These are phyloP conservation scores for Manihot esculenta DNA, from an alignment of 441 rosid species.

Conservation along the genomic window DNA sequence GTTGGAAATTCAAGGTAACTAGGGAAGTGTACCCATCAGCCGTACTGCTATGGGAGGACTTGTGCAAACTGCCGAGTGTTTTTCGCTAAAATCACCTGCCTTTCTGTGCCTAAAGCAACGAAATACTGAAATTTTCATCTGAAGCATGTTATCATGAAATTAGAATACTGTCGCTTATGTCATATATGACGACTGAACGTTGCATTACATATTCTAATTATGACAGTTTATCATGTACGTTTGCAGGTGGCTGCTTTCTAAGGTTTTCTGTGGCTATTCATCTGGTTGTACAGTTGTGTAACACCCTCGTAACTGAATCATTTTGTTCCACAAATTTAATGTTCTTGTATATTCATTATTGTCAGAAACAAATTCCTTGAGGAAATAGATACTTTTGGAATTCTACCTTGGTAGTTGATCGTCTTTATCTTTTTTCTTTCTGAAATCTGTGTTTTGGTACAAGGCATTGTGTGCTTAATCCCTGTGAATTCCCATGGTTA, in stretches of 20 bases:
- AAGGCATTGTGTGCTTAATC: not conserved
- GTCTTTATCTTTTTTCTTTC: not conserved
- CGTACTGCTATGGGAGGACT: not conserved
- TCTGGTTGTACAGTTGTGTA: slow-evolving; percentile 32
- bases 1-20: not conserved
- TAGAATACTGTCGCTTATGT: not conserved
- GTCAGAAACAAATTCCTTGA: slow-evolving; percentile 10
- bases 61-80: no score
- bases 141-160: not conserved
- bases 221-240: not conserved
- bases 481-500: not conserved
- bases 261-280: slow-evolving; percentile 22
- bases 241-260: slow-evolving; percentile 31
- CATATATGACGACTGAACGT: not conserved
- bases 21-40: not conserved
- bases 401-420: not conserved
- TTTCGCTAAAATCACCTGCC: no score
- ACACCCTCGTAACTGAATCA: slow-evolving; percentile 19
- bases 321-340: slow-evolving; percentile 16
- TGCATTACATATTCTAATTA: not conserved
- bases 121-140: not conserved
- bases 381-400: slow-evolving; percentile 20
- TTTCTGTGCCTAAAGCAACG: no score
- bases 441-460: not conserved
- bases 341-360: slow-evolving; percentile 28